Evolutionary conservation across 148 eudicot species (phyloP), one percentile per base, ranked within the genome.

Genomic region (Beta vulgaris): DNA sequence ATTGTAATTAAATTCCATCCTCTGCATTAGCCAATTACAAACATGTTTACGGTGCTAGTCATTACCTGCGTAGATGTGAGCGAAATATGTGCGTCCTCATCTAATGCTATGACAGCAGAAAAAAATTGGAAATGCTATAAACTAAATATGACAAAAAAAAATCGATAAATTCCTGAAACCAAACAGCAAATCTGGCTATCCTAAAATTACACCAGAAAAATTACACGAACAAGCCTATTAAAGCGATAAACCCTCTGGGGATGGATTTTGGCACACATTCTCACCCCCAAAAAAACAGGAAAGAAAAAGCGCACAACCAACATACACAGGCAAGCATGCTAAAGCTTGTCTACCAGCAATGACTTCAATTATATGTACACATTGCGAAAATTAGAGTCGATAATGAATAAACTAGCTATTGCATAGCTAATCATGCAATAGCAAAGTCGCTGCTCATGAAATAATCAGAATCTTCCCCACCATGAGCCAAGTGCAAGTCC

Each of bases 361-460:
- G 26, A 40, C 80, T 29, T 72, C 53, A 67, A 43, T 66, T 55
- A 54, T 78, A 78, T 78, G 67, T 78, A 78, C 81, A 78, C 6
- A 49, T 15, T 44, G 25, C 19, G 57, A 39, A 42, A 73, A 63
- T 73, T 78, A 72, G 80, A 40, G 64, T 71, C 16, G 54, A 23
- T 16, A 10, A 34, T 64, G 13, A 15, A 23, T 37, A 6, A 62
- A 55, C 65, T 26, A 6, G n/a, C n/a, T n/a, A n/a, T n/a, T n/a
- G n/a, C n/a, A n/a, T n/a, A 77, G 44, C 49, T 65, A 28, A 66
- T 46, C 66, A 71, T 55, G 31, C 75, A 49, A 32, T 42, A 60
- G 28, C 28, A 49, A 70, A 39, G 40, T 60, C 39, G 55, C 72
- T 21, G 62, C 51, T 39, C 46, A 61, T n/a, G n/a, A n/a, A 39